Base-by-base conservation (phyloP, 2,329 filamentous ascomycete species). In the Cephalotrichum gorgonifer region DNA sequence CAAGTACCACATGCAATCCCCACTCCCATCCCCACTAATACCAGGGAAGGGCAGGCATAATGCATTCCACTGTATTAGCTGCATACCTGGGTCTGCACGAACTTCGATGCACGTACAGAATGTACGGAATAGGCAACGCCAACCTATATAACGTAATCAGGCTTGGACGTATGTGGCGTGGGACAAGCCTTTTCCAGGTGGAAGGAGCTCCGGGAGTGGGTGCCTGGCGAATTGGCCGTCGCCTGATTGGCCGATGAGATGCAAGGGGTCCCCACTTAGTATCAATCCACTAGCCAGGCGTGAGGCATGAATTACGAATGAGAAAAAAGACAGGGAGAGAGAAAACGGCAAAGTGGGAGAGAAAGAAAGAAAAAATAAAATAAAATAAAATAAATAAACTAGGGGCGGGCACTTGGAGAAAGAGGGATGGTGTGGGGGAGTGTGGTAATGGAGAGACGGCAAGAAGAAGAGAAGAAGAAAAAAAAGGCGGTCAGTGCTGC, bases 271-370 rank as follows among this genome's bases (percentile, higher is more conserved):
- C 46, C 46, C 25, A 28, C 30, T 43, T 43, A 26, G 26, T 20
- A 38, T 12, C 35, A 42, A 17, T 22, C 22, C 20, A 38, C 27
- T 26, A 33, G 23, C 46, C 26, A 48, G 26, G 15, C 23, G 43
- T 48, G 46, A 48, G 46, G 46, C 38, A 43, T 23, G n/a, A 23
- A 48, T 48, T 48, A 48, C 38, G 46, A 48, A 48, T 47, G 27
- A 42, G 25, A 44, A 46, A 26, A 23, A 46, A 17, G 31, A 31
- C 35, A 26, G 14, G 22, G 43, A 14, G 44, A 35, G 22, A 11
- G 41, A 38, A 28, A 17, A 28, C 8, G n/a, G 26, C n/a, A 3
- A 8, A 17, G 22, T 7, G 14, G 41, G 17, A 4, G 4, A 23
- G 17, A 31, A 44, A 44, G 25, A 44, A n/a, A n/a, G n/a, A n/a